These are phyloP conservation scores for Chlamydomonas sp. DNA, from an alignment of 139 green algal species.

Conservation along the genomic window DNA sequence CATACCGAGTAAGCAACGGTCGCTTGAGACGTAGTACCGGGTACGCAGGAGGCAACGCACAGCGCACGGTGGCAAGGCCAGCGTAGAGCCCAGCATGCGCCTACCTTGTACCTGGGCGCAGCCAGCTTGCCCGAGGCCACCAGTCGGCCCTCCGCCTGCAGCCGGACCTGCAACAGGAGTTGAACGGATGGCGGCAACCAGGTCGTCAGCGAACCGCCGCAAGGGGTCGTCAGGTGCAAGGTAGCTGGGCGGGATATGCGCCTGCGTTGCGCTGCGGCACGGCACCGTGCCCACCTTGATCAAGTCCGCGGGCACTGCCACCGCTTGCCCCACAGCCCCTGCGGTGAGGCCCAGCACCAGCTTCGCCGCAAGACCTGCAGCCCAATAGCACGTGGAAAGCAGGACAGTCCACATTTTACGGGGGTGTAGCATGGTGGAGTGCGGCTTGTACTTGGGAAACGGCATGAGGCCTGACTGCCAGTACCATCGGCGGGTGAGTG, in stretches of 20 bases:
- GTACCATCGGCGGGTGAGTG: no score
- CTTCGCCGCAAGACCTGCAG: not conserved
- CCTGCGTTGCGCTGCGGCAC: not conserved
- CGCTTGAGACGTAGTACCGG: not conserved
- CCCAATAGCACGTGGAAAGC: no score
- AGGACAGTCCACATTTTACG: no score
- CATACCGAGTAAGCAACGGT: not conserved
- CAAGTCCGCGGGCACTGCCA: conserved; percentile 74
- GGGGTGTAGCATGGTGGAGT: no score
- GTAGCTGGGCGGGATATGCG: no score
- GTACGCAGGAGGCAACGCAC: not conserved
- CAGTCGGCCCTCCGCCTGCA: conserved; percentile 59
- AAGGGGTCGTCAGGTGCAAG: no score
- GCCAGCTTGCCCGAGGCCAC: conserved; percentile 57
- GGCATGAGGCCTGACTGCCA: no score
- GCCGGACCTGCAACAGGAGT: conserved; percentile 43
- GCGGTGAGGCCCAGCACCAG: conserved; percentile 56
- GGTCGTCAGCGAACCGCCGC: no score
- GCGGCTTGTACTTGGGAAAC: no score
- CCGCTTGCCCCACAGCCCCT: conserved; percentile 68
- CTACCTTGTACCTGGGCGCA: conserved; percentile 37
- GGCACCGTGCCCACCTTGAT: conserved; percentile 64
- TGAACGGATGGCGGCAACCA: no score
- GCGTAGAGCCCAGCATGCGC: not conserved
- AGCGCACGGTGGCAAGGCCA: not conserved